Percentiles rank a stretch among this genome's conserved stretches.
These are phyloP conservation scores for Cladophialophora bantiana DNA, from an alignment of 2,329 filamentous ascomycete genomes.

Conservation along the genomic window DNA sequence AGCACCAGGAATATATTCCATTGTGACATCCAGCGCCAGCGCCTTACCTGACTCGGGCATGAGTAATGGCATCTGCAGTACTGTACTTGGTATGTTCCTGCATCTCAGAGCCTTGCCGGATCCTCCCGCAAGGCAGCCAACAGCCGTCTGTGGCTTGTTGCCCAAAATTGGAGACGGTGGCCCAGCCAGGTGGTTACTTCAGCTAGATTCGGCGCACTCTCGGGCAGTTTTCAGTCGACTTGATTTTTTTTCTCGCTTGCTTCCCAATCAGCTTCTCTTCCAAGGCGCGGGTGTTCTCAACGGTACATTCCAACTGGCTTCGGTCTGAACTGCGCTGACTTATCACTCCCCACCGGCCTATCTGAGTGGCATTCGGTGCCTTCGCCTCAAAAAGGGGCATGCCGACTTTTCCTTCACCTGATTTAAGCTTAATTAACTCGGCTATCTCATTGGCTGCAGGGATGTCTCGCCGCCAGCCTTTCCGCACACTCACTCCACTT, in stretches of 20 bases:
- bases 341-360: neutral
- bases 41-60: neutral
- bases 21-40: neutral
- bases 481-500: conserved; percentile 10
- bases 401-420: conserved; percentile 17
- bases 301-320: conserved; percentile 3
- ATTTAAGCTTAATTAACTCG: conserved; percentile 16
- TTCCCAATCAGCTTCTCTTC: conserved; percentile 2
- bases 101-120: conserved; percentile 7
- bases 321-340: conserved; percentile 3
- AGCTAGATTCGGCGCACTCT: conserved; percentile 7
- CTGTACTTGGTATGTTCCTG: conserved; percentile 3
- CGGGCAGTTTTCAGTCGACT: neutral
- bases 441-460: conserved; percentile 7
- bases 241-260: neutral
- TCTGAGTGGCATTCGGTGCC: neutral
- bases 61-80: neutral
- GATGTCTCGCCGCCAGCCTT: neutral
- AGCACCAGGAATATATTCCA: neutral
- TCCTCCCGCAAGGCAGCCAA: conserved; percentile 8
- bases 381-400: conserved; percentile 4
- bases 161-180: neutral
- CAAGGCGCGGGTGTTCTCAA: conserved; percentile 11
- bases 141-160: neutral
- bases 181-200: neutral